A percentile compares a stretch with the other conserved stretches of the same genome.
Conservation (phyloP, 2,329 filamentous ascomycete genomes). For the Pseudocercospora vitis region DNA sequence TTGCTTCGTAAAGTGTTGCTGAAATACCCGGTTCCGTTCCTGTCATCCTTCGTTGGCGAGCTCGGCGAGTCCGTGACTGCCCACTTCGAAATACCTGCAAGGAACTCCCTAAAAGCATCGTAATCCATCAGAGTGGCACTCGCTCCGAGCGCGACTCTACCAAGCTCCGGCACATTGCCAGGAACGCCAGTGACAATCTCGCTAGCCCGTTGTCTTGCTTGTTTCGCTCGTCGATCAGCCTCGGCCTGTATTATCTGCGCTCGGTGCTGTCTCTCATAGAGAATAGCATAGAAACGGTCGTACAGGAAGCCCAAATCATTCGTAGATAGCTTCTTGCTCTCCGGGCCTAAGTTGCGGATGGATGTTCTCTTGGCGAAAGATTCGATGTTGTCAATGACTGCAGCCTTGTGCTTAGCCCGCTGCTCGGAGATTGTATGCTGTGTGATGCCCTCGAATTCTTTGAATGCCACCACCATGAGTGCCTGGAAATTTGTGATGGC, state of each 20-base stretch:
- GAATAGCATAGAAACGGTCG: constrained; percentile 85
- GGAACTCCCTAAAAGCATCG: constrained; percentile 89
- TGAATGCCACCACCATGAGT: constrained; percentile 98
- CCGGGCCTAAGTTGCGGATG: constrained; percentile 90
- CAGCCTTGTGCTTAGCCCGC: constrained; percentile 87
- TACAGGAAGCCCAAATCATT: constrained; percentile 90
- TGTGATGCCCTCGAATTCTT: constrained; percentile 94
- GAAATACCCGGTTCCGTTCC: constrained; percentile 60
- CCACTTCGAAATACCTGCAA: constrained; percentile 85
- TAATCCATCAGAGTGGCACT: constrained; percentile 97
- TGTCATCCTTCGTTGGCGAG: constrained; percentile 53
- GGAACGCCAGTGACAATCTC: constrained; percentile 52
- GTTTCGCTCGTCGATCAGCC: constrained; percentile 64
- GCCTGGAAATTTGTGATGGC: constrained; percentile 96
- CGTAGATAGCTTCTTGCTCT: constrained; percentile 84
- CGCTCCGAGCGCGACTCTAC: constrained; percentile 81
- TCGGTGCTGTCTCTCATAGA: constrained; percentile 89
- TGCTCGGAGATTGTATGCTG: constrained; percentile 88
- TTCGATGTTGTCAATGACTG: constrained; percentile 92
- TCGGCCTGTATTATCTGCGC: constrained; percentile 72
- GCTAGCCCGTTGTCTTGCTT: constrained; percentile 55
- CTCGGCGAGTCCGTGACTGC: constrained; percentile 82
- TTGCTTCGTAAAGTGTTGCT: constrained; percentile 44
- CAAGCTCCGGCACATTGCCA: constrained; percentile 66
- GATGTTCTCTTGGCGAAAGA: constrained; percentile 96